These are phyloP conservation scores for Cordyceps cicadae DNA, from an alignment of 2,329 filamentous ascomycete genomes.

Conservation along the genomic window DNA sequence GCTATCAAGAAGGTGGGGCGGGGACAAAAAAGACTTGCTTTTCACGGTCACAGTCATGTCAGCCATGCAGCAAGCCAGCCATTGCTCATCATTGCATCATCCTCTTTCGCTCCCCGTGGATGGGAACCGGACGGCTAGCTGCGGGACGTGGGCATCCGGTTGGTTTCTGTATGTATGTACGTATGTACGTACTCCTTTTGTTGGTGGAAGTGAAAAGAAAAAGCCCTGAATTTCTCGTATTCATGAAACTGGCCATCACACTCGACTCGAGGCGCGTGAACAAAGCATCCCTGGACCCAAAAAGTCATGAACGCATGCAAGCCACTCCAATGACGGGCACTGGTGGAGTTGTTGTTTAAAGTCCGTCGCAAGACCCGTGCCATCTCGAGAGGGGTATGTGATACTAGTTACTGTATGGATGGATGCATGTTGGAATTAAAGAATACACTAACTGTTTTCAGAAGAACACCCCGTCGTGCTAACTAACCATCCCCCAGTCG, in stretches of 20 bases:
- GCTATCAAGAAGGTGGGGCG: not conserved
- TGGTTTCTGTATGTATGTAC: too few relatives aligned
- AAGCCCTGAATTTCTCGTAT: not conserved
- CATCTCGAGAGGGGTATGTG: not conserved
- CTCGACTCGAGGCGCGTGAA: not conserved
- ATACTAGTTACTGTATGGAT: too few relatives aligned
- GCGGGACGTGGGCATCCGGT: too few relatives aligned
- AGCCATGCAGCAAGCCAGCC: conserved; percentile 3
- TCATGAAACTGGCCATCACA: not conserved
- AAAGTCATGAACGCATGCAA: conserved; percentile 8
- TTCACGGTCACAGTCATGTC: conserved; percentile 1
- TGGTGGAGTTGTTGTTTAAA: not conserved
- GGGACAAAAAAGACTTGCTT: not conserved
- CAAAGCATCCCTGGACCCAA: not conserved
- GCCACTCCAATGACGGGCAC: conserved; percentile 1
- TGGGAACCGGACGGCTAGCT: not conserved
- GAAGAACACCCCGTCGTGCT: not conserved
- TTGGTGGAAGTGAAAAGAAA: too few relatives aligned
- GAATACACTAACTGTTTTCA: not conserved
- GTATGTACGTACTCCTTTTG: too few relatives aligned
- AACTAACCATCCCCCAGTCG: not conserved
- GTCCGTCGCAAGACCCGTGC: not conserved
- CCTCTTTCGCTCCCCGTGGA: not conserved
- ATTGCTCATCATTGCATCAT: not conserved
- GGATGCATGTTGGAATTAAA: too few relatives aligned